A percentile compares a stretch with the other conserved stretches of the same genome.
phyloP scores from a whole-genome alignment of 148 eudicot species.

The Rhododendron kiyosumense region DNA sequence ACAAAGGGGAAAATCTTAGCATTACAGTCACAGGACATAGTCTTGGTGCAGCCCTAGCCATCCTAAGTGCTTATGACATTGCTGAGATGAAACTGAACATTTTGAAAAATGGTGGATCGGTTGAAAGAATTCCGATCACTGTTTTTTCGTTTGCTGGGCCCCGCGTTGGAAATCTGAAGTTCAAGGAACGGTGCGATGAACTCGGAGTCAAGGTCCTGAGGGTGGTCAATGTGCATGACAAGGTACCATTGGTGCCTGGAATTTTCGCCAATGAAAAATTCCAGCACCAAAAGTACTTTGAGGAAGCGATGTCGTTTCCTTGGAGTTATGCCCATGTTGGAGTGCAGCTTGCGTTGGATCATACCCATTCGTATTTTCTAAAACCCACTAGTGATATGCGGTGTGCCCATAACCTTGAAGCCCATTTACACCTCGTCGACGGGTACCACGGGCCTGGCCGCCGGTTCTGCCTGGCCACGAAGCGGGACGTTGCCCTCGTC shows the following conservation, averaged over 20 bases:
- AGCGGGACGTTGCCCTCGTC: conserved; percentile 73
- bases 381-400: conserved; percentile 25
- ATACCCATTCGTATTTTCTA: conserved; percentile 31
- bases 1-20: conserved; percentile 54
- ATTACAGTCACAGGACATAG: conserved; percentile 91
- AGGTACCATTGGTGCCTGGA: conserved; percentile 46
- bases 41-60: conserved; percentile 73
- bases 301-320: conserved; percentile 24
- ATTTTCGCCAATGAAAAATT: conserved; percentile 40
- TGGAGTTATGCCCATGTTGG: conserved; percentile 60
- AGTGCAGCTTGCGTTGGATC: conserved; percentile 39
- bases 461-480: conserved; percentile 28
- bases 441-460: conserved; percentile 47
- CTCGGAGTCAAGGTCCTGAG: conserved; percentile 43
- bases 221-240: conserved; percentile 44
- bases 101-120: background rate
- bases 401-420: conserved; percentile 42
- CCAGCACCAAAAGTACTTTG: conserved; percentile 35
- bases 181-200: conserved; percentile 42
- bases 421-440: conserved; percentile 50
- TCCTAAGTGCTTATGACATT: conserved; percentile 71
- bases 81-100: conserved; percentile 68
- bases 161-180: conserved; percentile 68
- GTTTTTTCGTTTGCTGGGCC: conserved; percentile 86
- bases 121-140: conserved; percentile 36